Percentiles rank a stretch among this genome's conserved stretches.
Conservation (phyloP, 2,329 filamentous ascomycete genomes). For the Chrysoporthe puriensis region DNA sequence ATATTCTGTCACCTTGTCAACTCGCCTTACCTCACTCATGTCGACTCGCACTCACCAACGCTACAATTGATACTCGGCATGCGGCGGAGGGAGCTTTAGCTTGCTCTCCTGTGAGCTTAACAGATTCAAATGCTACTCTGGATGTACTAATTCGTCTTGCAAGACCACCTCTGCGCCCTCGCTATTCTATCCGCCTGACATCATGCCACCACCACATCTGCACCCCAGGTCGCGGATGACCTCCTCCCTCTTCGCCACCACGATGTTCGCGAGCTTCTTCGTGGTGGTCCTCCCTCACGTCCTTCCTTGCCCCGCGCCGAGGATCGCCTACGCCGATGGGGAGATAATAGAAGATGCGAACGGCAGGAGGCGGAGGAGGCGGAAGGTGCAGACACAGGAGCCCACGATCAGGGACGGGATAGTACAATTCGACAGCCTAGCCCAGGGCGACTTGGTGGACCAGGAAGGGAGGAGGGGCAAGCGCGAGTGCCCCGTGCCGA, state of each 20-base stretch:
- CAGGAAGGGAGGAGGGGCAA: conserved; percentile 47
- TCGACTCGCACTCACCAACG: not conserved
- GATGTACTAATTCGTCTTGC: not conserved
- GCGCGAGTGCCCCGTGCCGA: conserved; percentile 90
- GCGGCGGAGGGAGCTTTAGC: not conserved
- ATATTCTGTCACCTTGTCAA: not conserved
- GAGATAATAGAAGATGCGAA: conserved; percentile 50
- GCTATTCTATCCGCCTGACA: conserved; percentile 26
- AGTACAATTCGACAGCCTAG: conserved; percentile 50
- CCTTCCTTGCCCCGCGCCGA: conserved; percentile 86
- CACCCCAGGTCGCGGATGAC: conserved; percentile 94
- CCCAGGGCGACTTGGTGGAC: conserved; percentile 47
- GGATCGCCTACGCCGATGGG: conserved; percentile 75
- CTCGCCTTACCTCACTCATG: not conserved
- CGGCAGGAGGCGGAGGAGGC: conserved; percentile 48
- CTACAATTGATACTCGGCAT: not conserved
- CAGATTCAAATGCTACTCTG: not conserved
- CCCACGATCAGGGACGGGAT: conserved; percentile 36
- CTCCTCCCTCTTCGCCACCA: conserved; percentile 92
- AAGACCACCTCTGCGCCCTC: not conserved
- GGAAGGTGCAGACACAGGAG: conserved; percentile 34
- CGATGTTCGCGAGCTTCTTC: conserved; percentile 84
- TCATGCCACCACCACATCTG: conserved; percentile 84
- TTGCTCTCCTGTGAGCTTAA: not conserved
- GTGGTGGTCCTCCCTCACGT: conserved; percentile 90